Evolutionary conservation across 768 basidiomycete genomes (phyloP).

Genomic region (Austroboletus festivus): DNA sequence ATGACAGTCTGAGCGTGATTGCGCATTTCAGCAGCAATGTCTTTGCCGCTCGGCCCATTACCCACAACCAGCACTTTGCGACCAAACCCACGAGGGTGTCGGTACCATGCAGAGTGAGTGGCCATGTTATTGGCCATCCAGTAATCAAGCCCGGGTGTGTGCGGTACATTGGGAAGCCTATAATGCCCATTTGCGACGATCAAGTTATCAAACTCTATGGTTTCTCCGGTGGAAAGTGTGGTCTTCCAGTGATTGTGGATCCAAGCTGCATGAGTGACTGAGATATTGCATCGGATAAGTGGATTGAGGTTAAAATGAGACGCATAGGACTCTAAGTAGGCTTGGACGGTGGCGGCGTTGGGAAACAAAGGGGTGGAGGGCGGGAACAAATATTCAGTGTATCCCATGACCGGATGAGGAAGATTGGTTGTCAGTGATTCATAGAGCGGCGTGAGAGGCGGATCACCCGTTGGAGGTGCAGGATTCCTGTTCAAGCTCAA

Average conservation of each 20-base stretch:
- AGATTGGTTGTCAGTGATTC: constrained; percentile 81
- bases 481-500: constrained; percentile 49
- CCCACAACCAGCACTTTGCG: constrained; percentile 46
- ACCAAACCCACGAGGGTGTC: constrained; percentile 43
- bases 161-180: constrained; percentile 58
- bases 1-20: constrained; percentile 44
- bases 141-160: constrained; percentile 51
- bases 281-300: constrained; percentile 62
- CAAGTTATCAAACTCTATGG: constrained; percentile 54
- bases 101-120: constrained; percentile 67
- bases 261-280: constrained; percentile 49
- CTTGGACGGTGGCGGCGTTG: constrained; percentile 51
- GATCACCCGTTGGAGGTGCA: constrained; percentile 45
- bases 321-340: constrained; percentile 71
- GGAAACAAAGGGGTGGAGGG: constrained; percentile 73
- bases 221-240: constrained; percentile 37
- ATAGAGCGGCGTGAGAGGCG: constrained; percentile 69
- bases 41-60: constrained; percentile 64
- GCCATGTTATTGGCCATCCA: constrained; percentile 57
- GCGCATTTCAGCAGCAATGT: constrained; percentile 61
- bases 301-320: constrained; percentile 53
- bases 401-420: constrained; percentile 77
- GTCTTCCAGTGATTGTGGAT: constrained; percentile 47
- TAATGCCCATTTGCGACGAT: constrained; percentile 79
- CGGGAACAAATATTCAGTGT: constrained; percentile 59